These are phyloP conservation scores for Scutellaria baicalensis DNA, from an alignment of 257 asterid species.

Conservation along the genomic window DNA sequence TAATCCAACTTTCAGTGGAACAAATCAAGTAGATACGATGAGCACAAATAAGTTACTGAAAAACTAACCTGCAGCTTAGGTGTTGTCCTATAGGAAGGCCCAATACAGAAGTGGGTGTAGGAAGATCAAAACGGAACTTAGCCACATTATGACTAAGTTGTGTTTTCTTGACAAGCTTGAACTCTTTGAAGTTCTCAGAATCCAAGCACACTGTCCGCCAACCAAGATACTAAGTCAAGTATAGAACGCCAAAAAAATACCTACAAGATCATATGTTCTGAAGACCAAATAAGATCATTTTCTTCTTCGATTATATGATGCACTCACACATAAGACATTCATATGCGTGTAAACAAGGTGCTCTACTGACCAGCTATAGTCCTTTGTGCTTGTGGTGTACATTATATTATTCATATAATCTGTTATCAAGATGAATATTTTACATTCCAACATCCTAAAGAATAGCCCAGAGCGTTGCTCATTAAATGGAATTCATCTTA, in stretches of 20 bases:
- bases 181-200: constrained; percentile 72
- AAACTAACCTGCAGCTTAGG: constrained; percentile 73
- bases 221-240: constrained; percentile 16
- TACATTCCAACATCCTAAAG: too few species aligned
- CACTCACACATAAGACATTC: too few species aligned
- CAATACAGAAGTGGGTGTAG: constrained; percentile 63
- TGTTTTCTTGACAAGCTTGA: constrained; percentile 75
- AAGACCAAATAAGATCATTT: too few species aligned
- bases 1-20: not conserved
- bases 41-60: not conserved
- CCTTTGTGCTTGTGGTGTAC: too few species aligned
- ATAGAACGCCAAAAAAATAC: not conserved
- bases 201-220: constrained; percentile 59
- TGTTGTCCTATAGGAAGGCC: constrained; percentile 95
- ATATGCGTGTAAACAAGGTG: too few species aligned
- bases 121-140: constrained; percentile 73
- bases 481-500: not conserved
- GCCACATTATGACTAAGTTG: constrained; percentile 92
- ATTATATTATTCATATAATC: too few species aligned
- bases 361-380: too few species aligned
- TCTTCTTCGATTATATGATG: too few species aligned
- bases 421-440: too few species aligned
- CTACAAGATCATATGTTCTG: not conserved
- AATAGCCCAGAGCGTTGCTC: too few species aligned
- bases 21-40: not conserved